Evolutionary conservation across 139 green algal genomes (phyloP), one percentile per base, ranked within the genome.

Genomic region (Chlorella sp.): DNA sequence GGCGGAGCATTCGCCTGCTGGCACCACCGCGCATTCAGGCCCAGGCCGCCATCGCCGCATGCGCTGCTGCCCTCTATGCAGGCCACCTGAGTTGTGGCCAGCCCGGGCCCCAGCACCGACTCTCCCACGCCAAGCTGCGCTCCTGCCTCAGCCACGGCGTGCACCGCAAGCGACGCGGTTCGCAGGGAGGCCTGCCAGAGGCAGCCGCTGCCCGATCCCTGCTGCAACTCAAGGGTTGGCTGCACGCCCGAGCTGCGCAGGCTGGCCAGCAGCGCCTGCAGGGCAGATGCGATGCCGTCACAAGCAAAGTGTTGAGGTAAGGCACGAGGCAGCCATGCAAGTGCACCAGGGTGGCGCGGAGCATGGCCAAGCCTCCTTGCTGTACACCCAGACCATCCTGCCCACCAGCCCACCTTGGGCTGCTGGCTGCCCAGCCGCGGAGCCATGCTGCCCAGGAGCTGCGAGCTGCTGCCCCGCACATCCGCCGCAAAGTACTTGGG

Each of bases 401-500:
- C 36, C 65, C 8, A n/a, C n/a, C 24, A 16, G 68, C 85, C 69
- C 73, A n/a, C 38, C 84, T 48, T 48, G 41, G 46, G 80, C 28
- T 38, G 62, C 76, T 76, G 54, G 64, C 69, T 43, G 48, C 84
- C 68, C 64, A 76, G 44, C 13, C 65, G 65, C 0, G 44, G n/a
- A 16, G 34, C 60, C 79, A 83, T 60, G 80, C 78, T 65, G 68
- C 24, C 32, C 73, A 80, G 65, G 38, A 74, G 36, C 19, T 46
- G 60, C 8, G 38, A 62, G 77, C 58, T 73, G 58, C 77, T 83
- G 58, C 77, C 65, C 58, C 41, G 28, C 11, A 51, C 77, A 69
- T 44, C 58, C 13, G 73, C 22, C 11, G 60, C 60, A 62, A 83
- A 83, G 32, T 83, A 83, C 40, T 83, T 83, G 40, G 60, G 77